phyloP scores from a whole-genome alignment of 1,139 yeast species.

The Geotrichum restrictum region DNA sequence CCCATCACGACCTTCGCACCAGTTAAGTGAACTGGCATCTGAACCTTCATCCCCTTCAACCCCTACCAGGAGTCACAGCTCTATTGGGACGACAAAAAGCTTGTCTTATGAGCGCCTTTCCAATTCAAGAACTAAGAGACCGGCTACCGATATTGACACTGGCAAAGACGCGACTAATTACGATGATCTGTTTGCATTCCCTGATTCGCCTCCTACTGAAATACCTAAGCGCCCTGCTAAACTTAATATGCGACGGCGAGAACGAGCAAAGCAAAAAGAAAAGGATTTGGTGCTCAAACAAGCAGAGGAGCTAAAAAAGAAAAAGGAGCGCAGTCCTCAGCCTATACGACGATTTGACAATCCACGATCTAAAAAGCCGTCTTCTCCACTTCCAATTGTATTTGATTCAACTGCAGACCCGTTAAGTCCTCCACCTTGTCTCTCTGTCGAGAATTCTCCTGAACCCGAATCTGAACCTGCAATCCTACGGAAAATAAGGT shows the following conservation, averaged over 20 bases:
- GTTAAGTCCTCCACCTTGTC: slow-evolving; percentile 14
- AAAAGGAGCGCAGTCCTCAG: background rate
- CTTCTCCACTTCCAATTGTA: background rate
- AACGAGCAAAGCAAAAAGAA: slow-evolving; percentile 11
- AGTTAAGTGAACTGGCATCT: background rate
- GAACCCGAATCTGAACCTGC: slow-evolving; percentile 8
- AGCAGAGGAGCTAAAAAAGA: background rate
- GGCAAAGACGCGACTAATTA: background rate
- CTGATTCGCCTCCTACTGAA: slow-evolving; percentile 14
- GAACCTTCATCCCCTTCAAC: background rate
- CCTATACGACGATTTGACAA: background rate
- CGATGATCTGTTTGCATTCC: slow-evolving; percentile 17
- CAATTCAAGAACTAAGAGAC: too few species aligned
- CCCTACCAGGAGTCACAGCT: background rate
- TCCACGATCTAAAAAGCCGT: background rate
- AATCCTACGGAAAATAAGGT: background rate
- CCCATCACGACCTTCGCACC: background rate
- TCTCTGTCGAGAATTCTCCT: slow-evolving; percentile 14
- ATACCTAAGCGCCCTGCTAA: background rate
- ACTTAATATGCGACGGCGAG: slow-evolving; percentile 9
- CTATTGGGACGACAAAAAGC: too few species aligned
- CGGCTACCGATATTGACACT: too few species aligned
- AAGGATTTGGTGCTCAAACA: slow-evolving; percentile 9
- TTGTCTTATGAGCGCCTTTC: too few species aligned
- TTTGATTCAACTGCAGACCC: slow-evolving; percentile 1